Percentiles rank a stretch among this genome's conserved stretches.
These are phyloP conservation scores for Salvia rosmarinus DNA, from an alignment of 257 asterid species.

Conservation along the genomic window DNA sequence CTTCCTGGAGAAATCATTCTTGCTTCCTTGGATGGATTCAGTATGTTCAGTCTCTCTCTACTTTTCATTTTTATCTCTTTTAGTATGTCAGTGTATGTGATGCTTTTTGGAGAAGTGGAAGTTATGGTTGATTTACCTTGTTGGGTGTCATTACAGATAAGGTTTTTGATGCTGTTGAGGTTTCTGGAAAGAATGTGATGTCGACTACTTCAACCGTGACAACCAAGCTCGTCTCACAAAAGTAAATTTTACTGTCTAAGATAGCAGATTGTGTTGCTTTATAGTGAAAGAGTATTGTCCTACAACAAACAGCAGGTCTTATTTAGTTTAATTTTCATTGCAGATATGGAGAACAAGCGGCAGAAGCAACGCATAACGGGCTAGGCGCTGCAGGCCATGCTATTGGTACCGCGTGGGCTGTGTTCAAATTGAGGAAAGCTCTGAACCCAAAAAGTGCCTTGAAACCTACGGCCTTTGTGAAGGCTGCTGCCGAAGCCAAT, in stretches of 20 bases:
- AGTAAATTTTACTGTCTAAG: constrained; percentile 44
- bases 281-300: not conserved
- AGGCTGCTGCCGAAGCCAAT: constrained; percentile 67
- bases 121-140: not conserved
- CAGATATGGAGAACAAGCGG: constrained; percentile 84
- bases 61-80: not conserved
- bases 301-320: not conserved
- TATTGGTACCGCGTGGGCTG: constrained; percentile 87
- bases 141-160: constrained; percentile 46
- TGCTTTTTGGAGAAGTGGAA: not conserved
- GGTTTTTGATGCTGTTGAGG: constrained; percentile 81
- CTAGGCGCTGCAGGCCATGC: constrained; percentile 90
- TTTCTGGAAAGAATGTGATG: constrained; percentile 82
- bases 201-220: constrained; percentile 79
- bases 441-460: constrained; percentile 69
- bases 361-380: constrained; percentile 61
- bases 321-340: not conserved
- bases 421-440: constrained; percentile 75
- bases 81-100: too few relatives aligned
- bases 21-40: constrained; percentile 92
- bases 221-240: constrained; percentile 74
- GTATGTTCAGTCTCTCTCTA: constrained; percentile 49
- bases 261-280: not conserved
- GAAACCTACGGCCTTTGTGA: constrained; percentile 59
- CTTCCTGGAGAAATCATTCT: constrained; percentile 90